Evolutionary conservation across 805 yeast species (phyloP).

Genomic region (Brettanomyces sp.): DNA sequence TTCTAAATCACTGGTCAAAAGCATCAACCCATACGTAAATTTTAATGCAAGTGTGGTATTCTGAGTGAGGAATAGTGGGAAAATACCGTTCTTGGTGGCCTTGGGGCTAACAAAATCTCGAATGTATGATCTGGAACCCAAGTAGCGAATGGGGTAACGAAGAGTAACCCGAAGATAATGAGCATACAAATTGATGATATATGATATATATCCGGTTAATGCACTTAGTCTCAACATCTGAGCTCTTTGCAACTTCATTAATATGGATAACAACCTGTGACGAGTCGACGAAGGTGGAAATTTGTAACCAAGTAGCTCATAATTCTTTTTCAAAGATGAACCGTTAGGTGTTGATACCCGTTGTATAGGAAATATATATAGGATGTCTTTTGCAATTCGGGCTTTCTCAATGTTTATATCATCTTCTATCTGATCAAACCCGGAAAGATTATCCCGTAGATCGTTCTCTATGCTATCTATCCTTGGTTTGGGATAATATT

Average conservation of each 20-base stretch:
- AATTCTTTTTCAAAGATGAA: constrained; percentile 17
- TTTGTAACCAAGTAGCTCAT: constrained; percentile 23
- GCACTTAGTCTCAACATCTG: constrained; percentile 35
- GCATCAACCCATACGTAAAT: constrained; percentile 40
- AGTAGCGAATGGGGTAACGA: constrained; percentile 38
- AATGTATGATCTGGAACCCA: constrained; percentile 40
- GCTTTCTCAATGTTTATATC: constrained; percentile 17
- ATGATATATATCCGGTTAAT: constrained; percentile 38
- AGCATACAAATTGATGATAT: constrained; percentile 31
- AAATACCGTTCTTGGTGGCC: constrained; percentile 23
- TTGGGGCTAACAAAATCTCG: constrained; percentile 37
- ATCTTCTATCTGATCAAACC: constrained; percentile 6
- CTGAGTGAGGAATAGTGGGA: constrained; percentile 43
- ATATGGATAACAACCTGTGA: constrained; percentile 5
- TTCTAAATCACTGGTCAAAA: constrained; percentile 39
- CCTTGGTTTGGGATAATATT: not conserved
- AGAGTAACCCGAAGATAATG: constrained; percentile 34
- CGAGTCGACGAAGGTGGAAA: constrained; percentile 15
- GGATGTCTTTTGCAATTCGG: constrained; percentile 14
- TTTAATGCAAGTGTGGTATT: constrained; percentile 26
- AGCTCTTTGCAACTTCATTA: constrained; percentile 17
- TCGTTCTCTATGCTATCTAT: constrained; percentile 5
- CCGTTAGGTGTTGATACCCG: constrained; percentile 9
- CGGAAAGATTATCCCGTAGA: constrained; percentile 7
- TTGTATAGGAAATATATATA: constrained; percentile 24